Conservation (phyloP, 768 basidiomycete genomes). For the Hericium coralloides region DNA sequence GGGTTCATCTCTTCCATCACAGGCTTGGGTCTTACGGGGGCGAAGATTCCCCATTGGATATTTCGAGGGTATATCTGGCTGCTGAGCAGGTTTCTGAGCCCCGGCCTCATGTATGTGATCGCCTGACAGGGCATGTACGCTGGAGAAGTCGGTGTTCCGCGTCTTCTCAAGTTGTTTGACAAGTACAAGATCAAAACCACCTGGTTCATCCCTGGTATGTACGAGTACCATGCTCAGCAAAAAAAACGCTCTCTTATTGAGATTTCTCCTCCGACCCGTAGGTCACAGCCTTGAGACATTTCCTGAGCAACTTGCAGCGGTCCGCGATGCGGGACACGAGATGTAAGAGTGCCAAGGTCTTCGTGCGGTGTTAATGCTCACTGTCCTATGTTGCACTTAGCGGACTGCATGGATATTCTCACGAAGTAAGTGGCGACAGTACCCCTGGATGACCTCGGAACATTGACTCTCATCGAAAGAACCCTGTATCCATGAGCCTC, state of each 20-base stretch:
- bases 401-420: slow-evolving; percentile 63
- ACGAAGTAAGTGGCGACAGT: slow-evolving; percentile 35
- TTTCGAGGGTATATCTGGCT: slow-evolving; percentile 40
- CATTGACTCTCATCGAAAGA: slow-evolving; percentile 26
- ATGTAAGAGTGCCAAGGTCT: slow-evolving; percentile 28
- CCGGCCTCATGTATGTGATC: background rate
- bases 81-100: background rate
- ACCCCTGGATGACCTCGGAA: background rate
- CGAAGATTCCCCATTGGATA: slow-evolving; percentile 62
- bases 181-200: slow-evolving; percentile 63
- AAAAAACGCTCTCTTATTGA: background rate
- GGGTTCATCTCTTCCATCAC: background rate
- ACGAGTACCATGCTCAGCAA: background rate
- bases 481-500: slow-evolving; percentile 47
- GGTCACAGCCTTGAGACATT: slow-evolving; percentile 73
- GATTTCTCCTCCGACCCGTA: slow-evolving; percentile 8
- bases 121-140: slow-evolving; percentile 52
- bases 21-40: slow-evolving; percentile 72
- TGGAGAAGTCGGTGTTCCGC: slow-evolving; percentile 63
- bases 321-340: slow-evolving; percentile 68
- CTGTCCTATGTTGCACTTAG: slow-evolving; percentile 21
- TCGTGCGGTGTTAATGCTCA: background rate
- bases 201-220: slow-evolving; percentile 66
- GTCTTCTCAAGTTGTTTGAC: slow-evolving; percentile 61
- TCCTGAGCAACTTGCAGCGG: slow-evolving; percentile 57